phyloP scores from a whole-genome alignment of 371 early-diverging fungal genomes.

The Mucor racemosus region DNA sequence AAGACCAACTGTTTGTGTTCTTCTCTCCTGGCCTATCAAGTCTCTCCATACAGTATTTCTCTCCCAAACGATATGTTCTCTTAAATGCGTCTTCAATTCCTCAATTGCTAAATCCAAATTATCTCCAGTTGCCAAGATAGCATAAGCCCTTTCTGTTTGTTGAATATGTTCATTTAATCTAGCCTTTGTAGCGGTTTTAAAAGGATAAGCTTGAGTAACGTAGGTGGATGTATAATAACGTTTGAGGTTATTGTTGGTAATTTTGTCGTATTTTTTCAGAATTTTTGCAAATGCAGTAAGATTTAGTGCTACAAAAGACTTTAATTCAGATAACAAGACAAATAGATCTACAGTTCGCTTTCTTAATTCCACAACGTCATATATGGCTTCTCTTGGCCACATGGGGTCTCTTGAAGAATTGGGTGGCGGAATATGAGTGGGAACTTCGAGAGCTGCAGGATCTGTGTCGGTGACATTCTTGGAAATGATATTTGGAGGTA shows the following conservation, averaged over 20 bases:
- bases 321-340: slow-evolving; percentile 82
- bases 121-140: slow-evolving; percentile 55
- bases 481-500: slow-evolving; percentile 51
- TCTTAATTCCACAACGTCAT: slow-evolving; percentile 50
- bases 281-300: slow-evolving; percentile 95
- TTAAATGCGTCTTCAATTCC: slow-evolving; percentile 80
- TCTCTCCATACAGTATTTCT: slow-evolving; percentile 98
- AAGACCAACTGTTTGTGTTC: slow-evolving; percentile 70
- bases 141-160: slow-evolving; percentile 62
- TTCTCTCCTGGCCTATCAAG: slow-evolving; percentile 91
- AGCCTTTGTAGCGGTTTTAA: slow-evolving; percentile 59
- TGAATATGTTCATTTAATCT: slow-evolving; percentile 68
- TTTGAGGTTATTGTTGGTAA: slow-evolving; percentile 68
- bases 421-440: slow-evolving; percentile 13
- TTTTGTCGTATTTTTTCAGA: slow-evolving; percentile 96
- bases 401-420: slow-evolving; percentile 6
- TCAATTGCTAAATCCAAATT: slow-evolving; percentile 65
- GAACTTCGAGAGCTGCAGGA: slow-evolving; percentile 15
- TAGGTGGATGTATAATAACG: slow-evolving; percentile 49
- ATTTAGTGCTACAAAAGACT: slow-evolving; percentile 92
- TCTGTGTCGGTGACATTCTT: slow-evolving; percentile 41
- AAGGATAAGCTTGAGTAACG: slow-evolving; percentile 70
- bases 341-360: slow-evolving; percentile 68
- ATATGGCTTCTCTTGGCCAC: slow-evolving; percentile 34
- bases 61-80: slow-evolving; percentile 94